Percentiles rank a stretch among this genome's conserved stretches.
phyloP scores from a whole-genome alignment of 257 asterid genomes.

The Przewalskia tangutica region DNA sequence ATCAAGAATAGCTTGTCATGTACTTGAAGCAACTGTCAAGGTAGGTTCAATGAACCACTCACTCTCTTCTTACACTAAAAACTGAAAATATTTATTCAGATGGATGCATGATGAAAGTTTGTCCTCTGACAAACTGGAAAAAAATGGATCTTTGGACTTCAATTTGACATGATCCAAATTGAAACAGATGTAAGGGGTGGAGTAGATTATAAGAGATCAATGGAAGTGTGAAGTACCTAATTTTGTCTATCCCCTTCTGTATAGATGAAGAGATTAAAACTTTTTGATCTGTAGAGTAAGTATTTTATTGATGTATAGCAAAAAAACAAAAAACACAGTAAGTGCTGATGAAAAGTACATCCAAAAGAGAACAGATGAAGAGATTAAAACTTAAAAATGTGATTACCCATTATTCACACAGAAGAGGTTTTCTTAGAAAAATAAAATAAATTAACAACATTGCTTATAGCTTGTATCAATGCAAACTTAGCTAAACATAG shows the following conservation, averaged over 20 bases:
- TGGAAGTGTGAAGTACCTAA: not conserved
- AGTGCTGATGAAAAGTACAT: no score
- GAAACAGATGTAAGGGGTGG: not conserved
- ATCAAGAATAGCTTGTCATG: conserved; percentile 84
- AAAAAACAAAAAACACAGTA: no score
- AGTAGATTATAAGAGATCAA: not conserved
- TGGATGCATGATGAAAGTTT: not conserved
- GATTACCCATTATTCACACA: not conserved
- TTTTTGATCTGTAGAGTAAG: no score
- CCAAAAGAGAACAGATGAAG: no score
- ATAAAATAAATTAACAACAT: not conserved
- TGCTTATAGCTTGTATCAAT: not conserved
- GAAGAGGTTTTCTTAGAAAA: not conserved
- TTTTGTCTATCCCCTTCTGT: not conserved
- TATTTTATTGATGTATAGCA: no score
- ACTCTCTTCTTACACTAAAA: not conserved
- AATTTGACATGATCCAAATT: not conserved
- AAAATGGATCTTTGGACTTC: not conserved
- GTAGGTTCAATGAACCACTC: conserved; percentile 18
- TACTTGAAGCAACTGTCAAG: conserved; percentile 95
- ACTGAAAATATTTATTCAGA: not conserved
- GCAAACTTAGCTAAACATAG: no score
- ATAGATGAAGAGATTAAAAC: not conserved
- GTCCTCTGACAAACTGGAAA: not conserved
- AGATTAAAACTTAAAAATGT: not conserved